Evolutionary conservation across 495 filamentous ascomycete genomes (phyloP).

Genomic region (Parathielavia appendiculata): DNA sequence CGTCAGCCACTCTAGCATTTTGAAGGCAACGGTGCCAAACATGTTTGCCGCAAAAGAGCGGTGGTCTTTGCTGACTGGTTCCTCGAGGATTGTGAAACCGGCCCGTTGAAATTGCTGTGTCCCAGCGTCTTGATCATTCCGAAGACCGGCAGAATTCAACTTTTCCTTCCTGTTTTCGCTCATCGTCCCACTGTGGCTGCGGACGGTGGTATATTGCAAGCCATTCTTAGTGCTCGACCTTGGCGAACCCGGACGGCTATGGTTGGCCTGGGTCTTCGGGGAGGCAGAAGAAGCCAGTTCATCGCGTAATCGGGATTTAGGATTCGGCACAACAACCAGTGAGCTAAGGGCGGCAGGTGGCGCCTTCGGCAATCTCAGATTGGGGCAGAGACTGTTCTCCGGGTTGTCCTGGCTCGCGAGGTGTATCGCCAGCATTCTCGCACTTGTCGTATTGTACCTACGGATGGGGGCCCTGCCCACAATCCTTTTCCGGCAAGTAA

Average conservation of each 20-base stretch:
- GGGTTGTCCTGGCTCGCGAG: conserved; percentile 77
- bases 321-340: conserved; percentile 34
- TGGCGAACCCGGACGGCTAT: conserved; percentile 5
- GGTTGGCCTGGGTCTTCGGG: conserved; percentile 8
- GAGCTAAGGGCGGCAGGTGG: conserved; percentile 38
- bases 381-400: conserved; percentile 65
- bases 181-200: conserved; percentile 3
- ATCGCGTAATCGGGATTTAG: conserved; percentile 21
- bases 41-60: conserved; percentile 80
- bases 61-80: conserved; percentile 63
- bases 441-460: conserved; percentile 62
- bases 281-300: conserved; percentile 13
- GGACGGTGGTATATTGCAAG: conserved; percentile 8
- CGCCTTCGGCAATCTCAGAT: conserved; percentile 35
- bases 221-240: conserved; percentile 9
- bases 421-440: conserved; percentile 71
- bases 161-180: background rate
- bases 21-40: conserved; percentile 69
- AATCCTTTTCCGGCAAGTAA: conserved; percentile 64
- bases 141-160: background rate
- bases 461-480: conserved; percentile 63
- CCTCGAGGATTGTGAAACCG: conserved; percentile 35
- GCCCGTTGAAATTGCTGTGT: conserved; percentile 11
- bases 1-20: conserved; percentile 75
- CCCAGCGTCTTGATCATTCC: background rate